phyloP scores from a whole-genome alignment of 805 yeast species.

The Grigorovia humatica region DNA sequence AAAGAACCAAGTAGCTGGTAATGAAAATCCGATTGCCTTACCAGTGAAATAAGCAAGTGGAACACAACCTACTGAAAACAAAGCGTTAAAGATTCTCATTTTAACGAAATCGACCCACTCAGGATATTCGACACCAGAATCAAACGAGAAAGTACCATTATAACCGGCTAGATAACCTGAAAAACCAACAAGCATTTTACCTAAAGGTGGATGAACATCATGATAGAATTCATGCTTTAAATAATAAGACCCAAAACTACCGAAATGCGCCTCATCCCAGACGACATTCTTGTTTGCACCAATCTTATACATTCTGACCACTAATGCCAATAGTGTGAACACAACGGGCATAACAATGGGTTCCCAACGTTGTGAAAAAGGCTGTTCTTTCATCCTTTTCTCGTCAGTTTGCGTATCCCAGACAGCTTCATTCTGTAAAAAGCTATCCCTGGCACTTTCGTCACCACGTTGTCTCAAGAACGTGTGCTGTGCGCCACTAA shows the following conservation, averaged over 20 bases:
- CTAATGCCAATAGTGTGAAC: conserved; percentile 38
- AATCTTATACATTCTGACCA: conserved; percentile 50
- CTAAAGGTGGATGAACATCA: conserved; percentile 84
- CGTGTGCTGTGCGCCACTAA: background rate
- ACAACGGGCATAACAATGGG: conserved; percentile 34
- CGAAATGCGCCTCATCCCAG: conserved; percentile 91
- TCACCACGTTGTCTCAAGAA: conserved; percentile 1
- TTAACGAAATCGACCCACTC: conserved; percentile 46
- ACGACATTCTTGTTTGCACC: conserved; percentile 50
- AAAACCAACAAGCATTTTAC: conserved; percentile 69
- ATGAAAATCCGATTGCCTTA: conserved; percentile 43
- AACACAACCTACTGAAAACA: conserved; percentile 54
- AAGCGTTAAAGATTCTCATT: conserved; percentile 65
- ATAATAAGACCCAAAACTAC: conserved; percentile 75
- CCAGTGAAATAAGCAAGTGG: conserved; percentile 67
- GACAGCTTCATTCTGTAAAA: conserved; percentile 1
- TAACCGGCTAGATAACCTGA: conserved; percentile 79
- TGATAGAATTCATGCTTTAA: conserved; percentile 70
- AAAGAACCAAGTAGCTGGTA: conserved; percentile 48
- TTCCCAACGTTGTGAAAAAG: conserved; percentile 18
- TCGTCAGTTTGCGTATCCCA: conserved; percentile 1
- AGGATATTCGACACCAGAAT: conserved; percentile 56
- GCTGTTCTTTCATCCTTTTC: background rate
- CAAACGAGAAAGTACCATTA: conserved; percentile 66
- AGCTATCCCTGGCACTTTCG: background rate